Base-by-base conservation (phyloP, 805 yeast genomes). In the Yarrowia sp. region DNA sequence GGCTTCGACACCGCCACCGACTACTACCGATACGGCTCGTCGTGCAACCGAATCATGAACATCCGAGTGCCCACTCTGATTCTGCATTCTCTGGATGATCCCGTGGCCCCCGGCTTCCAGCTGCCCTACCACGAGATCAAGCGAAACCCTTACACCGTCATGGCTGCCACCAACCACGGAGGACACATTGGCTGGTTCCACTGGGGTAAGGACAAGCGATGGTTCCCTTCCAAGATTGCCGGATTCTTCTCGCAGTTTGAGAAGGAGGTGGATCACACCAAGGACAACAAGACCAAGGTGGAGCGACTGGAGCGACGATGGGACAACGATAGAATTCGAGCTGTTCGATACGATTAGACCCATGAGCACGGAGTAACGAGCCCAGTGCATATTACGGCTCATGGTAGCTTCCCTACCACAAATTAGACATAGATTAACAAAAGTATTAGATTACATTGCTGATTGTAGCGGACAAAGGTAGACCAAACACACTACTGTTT, bases 161-260 rank as follows among this genome's bases (percentile, higher is more conserved):
- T 87, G 70, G 78, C 85, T 5, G 81, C 85, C 66, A 87, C 92
- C 7, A 79, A 82, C 44, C 78, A 82, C 62, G 96, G 96, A 7
- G 96, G 96, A 0, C 96, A 90, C 74, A 80, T 90, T 63, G 95
- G 90, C n/a, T 90, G 88, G 87, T 90, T 85, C 67, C 79, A 81
- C 68, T 75, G 79, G 54, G 76, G 80, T 26, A 88, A 88, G 26
- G 78, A 79, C 44, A 52, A 35, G 35, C 82, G 91, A 70, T 90
- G 96, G 96, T 84, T 81, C 68, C 75, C 83, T 4, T 76, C 78
- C 8, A 87, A 87, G 26, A 66, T 85, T 44, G 74, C 83, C 26
- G 75, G 77, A 65, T 79, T 82, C 67, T 72, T 83, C 66, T 68
- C 70, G 32, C 71, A 75, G 4, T 73, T 79, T 62, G 73, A 79